These are phyloP conservation scores for Canariomyces notabilis DNA, from an alignment of 2,329 filamentous ascomycete genomes.

Conservation along the genomic window DNA sequence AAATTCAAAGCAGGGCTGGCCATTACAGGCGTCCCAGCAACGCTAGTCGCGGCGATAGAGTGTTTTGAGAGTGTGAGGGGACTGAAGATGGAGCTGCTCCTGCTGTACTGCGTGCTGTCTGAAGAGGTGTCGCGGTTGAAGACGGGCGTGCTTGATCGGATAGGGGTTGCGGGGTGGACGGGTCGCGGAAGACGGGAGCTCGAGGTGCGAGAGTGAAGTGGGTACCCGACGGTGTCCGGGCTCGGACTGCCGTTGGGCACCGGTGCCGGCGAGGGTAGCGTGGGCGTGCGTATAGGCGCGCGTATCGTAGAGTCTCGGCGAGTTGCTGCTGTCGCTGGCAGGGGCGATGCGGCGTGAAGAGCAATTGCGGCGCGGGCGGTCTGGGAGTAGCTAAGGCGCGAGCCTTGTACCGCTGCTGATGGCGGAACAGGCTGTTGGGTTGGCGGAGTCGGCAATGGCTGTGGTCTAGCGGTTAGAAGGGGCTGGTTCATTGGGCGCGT, in stretches of 20 bases:
- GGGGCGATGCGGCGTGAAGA: neutral
- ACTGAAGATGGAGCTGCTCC: conserved; percentile 39
- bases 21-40: conserved; percentile 22
- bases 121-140: conserved; percentile 34
- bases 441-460: conserved; percentile 3
- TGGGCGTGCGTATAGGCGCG: conserved; percentile 5
- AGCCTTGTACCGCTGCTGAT: conserved; percentile 3
- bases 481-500: conserved; percentile 13
- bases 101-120: conserved; percentile 36
- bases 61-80: conserved; percentile 31
- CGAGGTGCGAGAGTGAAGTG: conserved; percentile 33
- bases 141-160: conserved; percentile 33
- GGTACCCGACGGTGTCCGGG: conserved; percentile 21
- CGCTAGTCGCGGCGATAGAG: conserved; percentile 29
- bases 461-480: neutral
- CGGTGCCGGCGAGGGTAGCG: conserved; percentile 2
- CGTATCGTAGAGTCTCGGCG: conserved; percentile 12
- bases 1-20: conserved; percentile 30
- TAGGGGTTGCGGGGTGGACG: conserved; percentile 33
- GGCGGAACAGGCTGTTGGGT: conserved; percentile 1
- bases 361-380: conserved; percentile 9
- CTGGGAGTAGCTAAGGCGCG: conserved; percentile 22
- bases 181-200: conserved; percentile 36
- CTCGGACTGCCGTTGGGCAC: conserved; percentile 14
- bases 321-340: neutral